Conservation (phyloP, 2,329 filamentous ascomycete species). For the Colletotrichum orbiculare region DNA sequence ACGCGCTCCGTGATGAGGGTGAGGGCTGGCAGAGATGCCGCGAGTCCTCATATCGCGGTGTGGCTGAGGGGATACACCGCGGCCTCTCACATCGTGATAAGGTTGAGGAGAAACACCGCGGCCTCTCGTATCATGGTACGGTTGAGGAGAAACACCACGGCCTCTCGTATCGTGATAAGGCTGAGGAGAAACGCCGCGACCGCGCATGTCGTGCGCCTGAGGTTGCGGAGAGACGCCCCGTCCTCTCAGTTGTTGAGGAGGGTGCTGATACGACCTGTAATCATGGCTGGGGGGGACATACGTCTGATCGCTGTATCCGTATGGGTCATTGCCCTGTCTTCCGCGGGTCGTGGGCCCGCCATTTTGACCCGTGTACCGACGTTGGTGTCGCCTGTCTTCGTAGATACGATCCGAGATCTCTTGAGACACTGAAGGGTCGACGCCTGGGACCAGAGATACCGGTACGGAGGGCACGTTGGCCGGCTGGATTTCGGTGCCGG, state of each 20-base stretch:
- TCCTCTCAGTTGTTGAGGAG: slow-evolving; percentile 38
- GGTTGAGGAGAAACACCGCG: slow-evolving; percentile 43
- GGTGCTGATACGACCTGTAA: slow-evolving; percentile 49
- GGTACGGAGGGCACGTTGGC: slow-evolving; percentile 63
- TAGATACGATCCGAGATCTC: slow-evolving; percentile 69
- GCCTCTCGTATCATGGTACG: slow-evolving; percentile 13
- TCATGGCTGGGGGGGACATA: slow-evolving; percentile 57
- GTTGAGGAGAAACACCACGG: neutral
- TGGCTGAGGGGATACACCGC: slow-evolving; percentile 31
- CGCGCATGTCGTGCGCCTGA: slow-evolving; percentile 47
- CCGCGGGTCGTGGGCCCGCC: slow-evolving; percentile 56
- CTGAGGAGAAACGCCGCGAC: slow-evolving; percentile 53
- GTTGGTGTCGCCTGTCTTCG: slow-evolving; percentile 62
- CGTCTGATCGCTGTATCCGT: slow-evolving; percentile 39
- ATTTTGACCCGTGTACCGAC: slow-evolving; percentile 56
- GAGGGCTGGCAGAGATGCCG: slow-evolving; percentile 56
- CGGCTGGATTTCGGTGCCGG: slow-evolving; percentile 47
- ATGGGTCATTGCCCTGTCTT: slow-evolving; percentile 47
- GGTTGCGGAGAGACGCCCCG: slow-evolving; percentile 56
- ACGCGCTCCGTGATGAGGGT: slow-evolving; percentile 58
- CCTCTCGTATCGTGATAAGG: slow-evolving; percentile 43
- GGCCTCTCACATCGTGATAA: slow-evolving; percentile 59
- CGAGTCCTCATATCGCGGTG: slow-evolving; percentile 50
- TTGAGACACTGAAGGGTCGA: slow-evolving; percentile 65
- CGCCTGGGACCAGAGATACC: slow-evolving; percentile 68